Conservation (phyloP, 139 green algal genomes). For the Chlorella sp. region DNA sequence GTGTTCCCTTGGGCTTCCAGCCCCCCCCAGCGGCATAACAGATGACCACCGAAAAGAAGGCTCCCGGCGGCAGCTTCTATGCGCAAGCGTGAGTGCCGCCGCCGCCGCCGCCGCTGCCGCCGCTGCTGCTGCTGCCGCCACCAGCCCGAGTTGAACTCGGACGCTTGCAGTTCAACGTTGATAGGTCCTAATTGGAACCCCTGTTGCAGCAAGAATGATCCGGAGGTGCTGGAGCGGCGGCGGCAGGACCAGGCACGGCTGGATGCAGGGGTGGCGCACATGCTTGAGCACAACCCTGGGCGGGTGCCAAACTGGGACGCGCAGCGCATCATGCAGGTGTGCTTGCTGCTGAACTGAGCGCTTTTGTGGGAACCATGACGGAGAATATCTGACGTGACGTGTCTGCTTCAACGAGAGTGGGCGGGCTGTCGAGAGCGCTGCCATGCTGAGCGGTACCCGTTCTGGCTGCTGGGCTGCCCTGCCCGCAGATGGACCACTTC, state of each 20-base stretch:
- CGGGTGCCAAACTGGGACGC: conserved; percentile 13
- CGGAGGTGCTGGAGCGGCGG: conserved; percentile 26
- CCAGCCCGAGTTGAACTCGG: too few relatives aligned
- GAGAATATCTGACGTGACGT: too few relatives aligned
- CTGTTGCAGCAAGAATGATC: conserved; percentile 38
- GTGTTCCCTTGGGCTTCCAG: too few relatives aligned
- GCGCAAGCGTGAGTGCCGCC: too few relatives aligned
- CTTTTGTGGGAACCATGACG: too few relatives aligned
- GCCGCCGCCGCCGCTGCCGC: neutral
- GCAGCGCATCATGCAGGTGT: neutral
- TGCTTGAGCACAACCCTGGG: neutral
- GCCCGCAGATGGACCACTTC: conserved; percentile 30
- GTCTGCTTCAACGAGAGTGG: too few relatives aligned
- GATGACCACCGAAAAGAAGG: too few relatives aligned
- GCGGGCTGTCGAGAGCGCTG: too few relatives aligned
- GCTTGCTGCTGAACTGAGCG: too few relatives aligned
- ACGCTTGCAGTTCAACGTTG: too few relatives aligned
- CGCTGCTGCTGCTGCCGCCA: neutral
- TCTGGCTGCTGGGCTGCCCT: neutral
- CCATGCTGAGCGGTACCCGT: neutral
- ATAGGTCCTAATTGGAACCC: too few relatives aligned
- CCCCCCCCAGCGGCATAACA: too few relatives aligned
- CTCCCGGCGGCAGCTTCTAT: neutral
- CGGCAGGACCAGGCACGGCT: neutral
- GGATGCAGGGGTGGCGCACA: conserved; percentile 6